Evolutionary conservation across 108 stramenopile species (phyloP), one percentile per base, ranked within the genome.

Genomic region (Bacterosira constricta): DNA sequence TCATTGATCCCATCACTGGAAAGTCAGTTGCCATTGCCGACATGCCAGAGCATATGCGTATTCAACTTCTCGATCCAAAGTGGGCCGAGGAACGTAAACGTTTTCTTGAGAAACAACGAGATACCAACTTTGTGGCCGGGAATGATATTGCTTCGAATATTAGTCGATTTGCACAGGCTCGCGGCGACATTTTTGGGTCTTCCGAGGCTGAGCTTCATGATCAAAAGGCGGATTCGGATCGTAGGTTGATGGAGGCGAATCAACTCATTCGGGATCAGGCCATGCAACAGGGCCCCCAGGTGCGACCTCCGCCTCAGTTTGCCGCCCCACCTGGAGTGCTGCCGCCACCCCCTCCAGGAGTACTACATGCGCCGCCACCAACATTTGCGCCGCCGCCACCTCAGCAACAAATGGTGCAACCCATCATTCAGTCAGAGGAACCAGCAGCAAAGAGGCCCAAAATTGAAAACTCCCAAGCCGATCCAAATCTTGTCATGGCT

Each of bases 61-160:
- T 99, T 73, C 97, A 98, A 71, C 82, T 98, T 10, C 53, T 99
- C 50, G 98, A 99, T 85, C 97, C 98, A 0, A 97, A 94, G 81
- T 95, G 96, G 87, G 93, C 93, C 38, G 90, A 97, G 77, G 93
- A 97, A 82, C 73, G 79, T 18, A 81, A 76, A 39, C 86, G 92
- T 47, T 96, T 97, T 51, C 88, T 86, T 51, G 95, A 91, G 25
- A 97, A 96, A 77, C 97, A 98, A 71, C 94, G 91, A 38, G 96
- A 97, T 27, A 93, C 89, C 53, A 96, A 95, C 66, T 80, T 95
- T 53, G 97, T 97, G 2, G 87, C 81, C 34, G 96, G 95, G 21
- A 91, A 90, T 47, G 87, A 86, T 45, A 96, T 98, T 56, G 96
- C 97, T n/a, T 84, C 71, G 50, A 96, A 96, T 57, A 85, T 99